Percentiles rank a stretch among this genome's conserved stretches.
Evolutionary conservation across 305 asterid genomes (phyloP).

Genomic region (Fraxinus paxiana): DNA sequence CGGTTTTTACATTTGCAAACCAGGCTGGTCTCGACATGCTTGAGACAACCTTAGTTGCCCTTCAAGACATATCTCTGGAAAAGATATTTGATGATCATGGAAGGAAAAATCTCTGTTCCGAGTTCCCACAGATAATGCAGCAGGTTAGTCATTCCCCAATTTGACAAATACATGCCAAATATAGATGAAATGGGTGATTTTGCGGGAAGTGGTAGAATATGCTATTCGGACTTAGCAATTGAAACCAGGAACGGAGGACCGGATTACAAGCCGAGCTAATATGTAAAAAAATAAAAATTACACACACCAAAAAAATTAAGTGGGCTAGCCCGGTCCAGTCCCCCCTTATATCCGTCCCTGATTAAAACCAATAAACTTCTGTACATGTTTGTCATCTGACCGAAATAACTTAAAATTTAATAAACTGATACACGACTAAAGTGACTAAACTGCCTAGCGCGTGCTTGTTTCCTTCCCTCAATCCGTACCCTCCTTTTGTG

Average conservation of each 20-base stretch:
- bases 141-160: slow-evolving; percentile 48
- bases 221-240: not conserved
- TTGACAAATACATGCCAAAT: not conserved
- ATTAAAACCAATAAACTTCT: not conserved
- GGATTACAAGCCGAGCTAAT: not conserved
- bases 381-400: not conserved
- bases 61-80: slow-evolving; percentile 84
- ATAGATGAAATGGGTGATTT: not conserved
- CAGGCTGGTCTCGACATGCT: slow-evolving; percentile 99
- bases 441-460: not conserved
- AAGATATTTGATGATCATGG: slow-evolving; percentile 93
- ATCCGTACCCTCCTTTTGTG: not conserved
- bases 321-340: not conserved
- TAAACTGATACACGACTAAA: not conserved
- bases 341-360: not conserved
- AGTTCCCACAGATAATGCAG: slow-evolving; percentile 89
- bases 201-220: not conserved
- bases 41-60: slow-evolving; percentile 90
- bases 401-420: not conserved
- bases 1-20: slow-evolving; percentile 84
- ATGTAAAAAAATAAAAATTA: not conserved
- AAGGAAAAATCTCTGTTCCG: slow-evolving; percentile 69
- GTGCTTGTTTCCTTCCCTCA: not conserved
- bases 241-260: not conserved
- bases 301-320: not conserved